phyloP scores from a whole-genome alignment of 176 grass and related monocot species.

The Musa itinerans region DNA sequence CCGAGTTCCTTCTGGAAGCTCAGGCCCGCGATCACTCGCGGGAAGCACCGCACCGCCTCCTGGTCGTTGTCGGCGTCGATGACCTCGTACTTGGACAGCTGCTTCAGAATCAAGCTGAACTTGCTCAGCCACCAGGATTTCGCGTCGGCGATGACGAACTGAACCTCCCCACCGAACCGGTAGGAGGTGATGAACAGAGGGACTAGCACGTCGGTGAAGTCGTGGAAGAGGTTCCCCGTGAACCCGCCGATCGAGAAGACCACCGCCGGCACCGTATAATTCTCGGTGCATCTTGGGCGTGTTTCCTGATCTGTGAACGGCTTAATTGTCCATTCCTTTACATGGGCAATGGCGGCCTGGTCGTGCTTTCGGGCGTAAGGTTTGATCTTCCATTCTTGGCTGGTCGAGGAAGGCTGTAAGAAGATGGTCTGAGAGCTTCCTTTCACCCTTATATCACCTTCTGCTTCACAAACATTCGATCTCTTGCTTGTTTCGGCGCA shows the following conservation, averaged over 20 bases:
- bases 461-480: slow-evolving; percentile 42
- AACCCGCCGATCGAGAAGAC: slow-evolving; percentile 77
- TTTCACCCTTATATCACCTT: slow-evolving; percentile 52
- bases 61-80: slow-evolving; percentile 2
- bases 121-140: slow-evolving; percentile 11
- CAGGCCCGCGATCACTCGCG: slow-evolving; percentile 1
- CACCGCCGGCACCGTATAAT: slow-evolving; percentile 57
- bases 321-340: slow-evolving; percentile 49
- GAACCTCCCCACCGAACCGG: slow-evolving; percentile 8
- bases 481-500: slow-evolving; percentile 41
- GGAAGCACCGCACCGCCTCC: slow-evolving; percentile 13
- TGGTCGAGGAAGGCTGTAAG: slow-evolving; percentile 34
- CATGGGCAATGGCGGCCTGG: slow-evolving; percentile 51
- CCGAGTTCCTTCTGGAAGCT: slow-evolving; percentile 12
- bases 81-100: slow-evolving; percentile 13
- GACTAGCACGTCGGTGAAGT: slow-evolving; percentile 17
- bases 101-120: not conserved
- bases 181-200: slow-evolving; percentile 5
- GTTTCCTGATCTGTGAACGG: slow-evolving; percentile 29
- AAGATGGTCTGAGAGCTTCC: slow-evolving; percentile 56
- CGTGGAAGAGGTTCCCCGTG: slow-evolving; percentile 6
- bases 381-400: slow-evolving; percentile 48
- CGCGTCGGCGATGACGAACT: slow-evolving; percentile 14
- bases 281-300: slow-evolving; percentile 36
- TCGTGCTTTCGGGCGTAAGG: slow-evolving; percentile 74